These are phyloP conservation scores for Nakazawaea pomicola DNA, from an alignment of 805 yeast genomes.

Conservation along the genomic window DNA sequence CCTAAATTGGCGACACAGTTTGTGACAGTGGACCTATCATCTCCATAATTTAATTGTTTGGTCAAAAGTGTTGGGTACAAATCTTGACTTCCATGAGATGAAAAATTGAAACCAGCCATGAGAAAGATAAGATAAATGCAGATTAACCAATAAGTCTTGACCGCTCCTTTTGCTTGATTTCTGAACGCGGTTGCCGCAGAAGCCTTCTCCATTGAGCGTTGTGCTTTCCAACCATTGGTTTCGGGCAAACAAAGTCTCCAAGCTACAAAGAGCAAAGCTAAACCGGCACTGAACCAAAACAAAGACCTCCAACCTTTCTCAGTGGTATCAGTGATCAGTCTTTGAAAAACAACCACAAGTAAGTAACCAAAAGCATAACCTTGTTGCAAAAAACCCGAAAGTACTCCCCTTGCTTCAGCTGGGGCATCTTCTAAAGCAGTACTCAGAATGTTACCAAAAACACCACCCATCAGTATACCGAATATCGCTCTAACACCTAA, in stretches of 20 bases:
- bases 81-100: conserved; percentile 63
- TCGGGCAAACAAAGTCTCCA: conserved; percentile 44
- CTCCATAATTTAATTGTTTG: conserved; percentile 37
- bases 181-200: conserved; percentile 26
- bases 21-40: conserved; percentile 46
- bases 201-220: conserved; percentile 29
- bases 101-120: conserved; percentile 61
- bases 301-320: conserved; percentile 57
- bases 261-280: conserved; percentile 34
- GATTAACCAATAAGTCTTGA: conserved; percentile 52
- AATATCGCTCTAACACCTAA: conserved; percentile 59
- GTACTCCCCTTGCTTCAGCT: conserved; percentile 46
- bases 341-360: conserved; percentile 57
- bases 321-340: conserved; percentile 55
- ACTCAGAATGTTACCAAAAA: conserved; percentile 50
- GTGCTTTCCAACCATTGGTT: conserved; percentile 47
- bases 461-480: conserved; percentile 57
- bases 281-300: conserved; percentile 68
- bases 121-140: conserved; percentile 50
- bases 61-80: conserved; percentile 51
- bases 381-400: conserved; percentile 70
- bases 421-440: conserved; percentile 53
- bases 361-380: conserved; percentile 74
- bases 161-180: conserved; percentile 27
- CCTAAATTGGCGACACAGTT: conserved; percentile 56